These are phyloP conservation scores for Lactarius sanguifluus DNA, from an alignment of 768 basidiomycete genomes.

Conservation along the genomic window DNA sequence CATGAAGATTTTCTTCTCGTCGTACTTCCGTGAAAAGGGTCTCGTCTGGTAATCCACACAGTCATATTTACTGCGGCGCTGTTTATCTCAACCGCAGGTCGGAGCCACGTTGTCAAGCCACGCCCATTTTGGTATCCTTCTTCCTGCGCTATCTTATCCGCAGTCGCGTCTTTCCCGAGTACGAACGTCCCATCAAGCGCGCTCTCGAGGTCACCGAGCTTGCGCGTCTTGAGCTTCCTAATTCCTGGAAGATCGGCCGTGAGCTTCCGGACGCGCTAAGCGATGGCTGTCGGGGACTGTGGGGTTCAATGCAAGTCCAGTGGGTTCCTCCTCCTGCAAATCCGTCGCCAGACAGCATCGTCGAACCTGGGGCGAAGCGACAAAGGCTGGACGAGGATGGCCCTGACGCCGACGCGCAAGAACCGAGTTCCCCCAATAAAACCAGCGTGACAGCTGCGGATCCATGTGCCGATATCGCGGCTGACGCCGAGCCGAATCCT, in stretches of 20 bases:
- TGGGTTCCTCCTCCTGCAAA: conserved; percentile 1
- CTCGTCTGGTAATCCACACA: conserved; percentile 54
- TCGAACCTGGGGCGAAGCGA: conserved; percentile 32
- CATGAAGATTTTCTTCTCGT: conserved; percentile 67
- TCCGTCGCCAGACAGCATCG: conserved; percentile 18
- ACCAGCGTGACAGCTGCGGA: background rate
- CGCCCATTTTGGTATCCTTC: conserved; percentile 57
- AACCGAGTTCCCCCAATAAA: background rate
- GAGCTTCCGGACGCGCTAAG: conserved; percentile 52
- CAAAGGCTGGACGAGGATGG: conserved; percentile 29
- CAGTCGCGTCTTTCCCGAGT: conserved; percentile 48
- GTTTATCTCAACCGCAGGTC: conserved; percentile 37
- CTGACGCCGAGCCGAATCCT: background rate
- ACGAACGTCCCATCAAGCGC: conserved; percentile 47
- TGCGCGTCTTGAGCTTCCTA: conserved; percentile 52
- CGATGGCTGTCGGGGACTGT: conserved; percentile 48
- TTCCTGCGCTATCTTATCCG: conserved; percentile 63
- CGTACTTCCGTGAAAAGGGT: conserved; percentile 65
- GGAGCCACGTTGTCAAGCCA: conserved; percentile 48
- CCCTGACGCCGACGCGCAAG: background rate
- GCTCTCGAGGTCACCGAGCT: conserved; percentile 46
- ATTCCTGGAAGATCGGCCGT: conserved; percentile 47
- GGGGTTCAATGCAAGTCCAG: conserved; percentile 39
- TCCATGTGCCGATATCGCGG: background rate
- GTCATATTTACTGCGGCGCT: conserved; percentile 23